These are phyloP conservation scores for Epichloe sp. DNA, from an alignment of 2,329 filamentous ascomycete species.

Conservation along the genomic window DNA sequence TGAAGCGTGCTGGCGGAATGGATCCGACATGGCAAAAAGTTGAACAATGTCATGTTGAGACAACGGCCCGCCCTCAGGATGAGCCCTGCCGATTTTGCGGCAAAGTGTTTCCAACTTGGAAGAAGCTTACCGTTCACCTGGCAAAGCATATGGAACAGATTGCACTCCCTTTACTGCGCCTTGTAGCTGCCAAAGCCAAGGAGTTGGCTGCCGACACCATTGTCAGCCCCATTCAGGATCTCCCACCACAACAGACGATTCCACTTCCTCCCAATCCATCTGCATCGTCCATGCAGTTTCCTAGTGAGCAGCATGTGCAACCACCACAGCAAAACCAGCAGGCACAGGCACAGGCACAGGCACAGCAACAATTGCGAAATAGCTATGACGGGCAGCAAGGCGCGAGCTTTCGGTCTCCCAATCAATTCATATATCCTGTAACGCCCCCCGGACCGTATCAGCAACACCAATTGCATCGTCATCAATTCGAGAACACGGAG, in stretches of 20 bases:
- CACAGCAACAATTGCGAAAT: not conserved
- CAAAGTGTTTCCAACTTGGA: conserved; percentile 71
- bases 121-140: conserved; percentile 85
- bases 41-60: conserved; percentile 63
- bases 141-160: conserved; percentile 92
- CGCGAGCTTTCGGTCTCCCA: conserved; percentile 8
- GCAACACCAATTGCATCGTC: conserved; percentile 13
- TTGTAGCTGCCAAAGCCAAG: conserved; percentile 35
- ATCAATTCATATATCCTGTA: conserved; percentile 14
- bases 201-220: conserved; percentile 47
- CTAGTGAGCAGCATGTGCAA: conserved; percentile 7
- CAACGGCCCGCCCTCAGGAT: conserved; percentile 48
- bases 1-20: conserved; percentile 41
- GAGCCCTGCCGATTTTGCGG: conserved; percentile 84
- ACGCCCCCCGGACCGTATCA: conserved; percentile 15
- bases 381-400: not conserved
- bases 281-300: conserved; percentile 12
- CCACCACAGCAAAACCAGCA: conserved; percentile 11
- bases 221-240: conserved; percentile 54
- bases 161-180: conserved; percentile 61
- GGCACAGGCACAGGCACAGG: not conserved
- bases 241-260: conserved; percentile 27
- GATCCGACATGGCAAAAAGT: conserved; percentile 67
- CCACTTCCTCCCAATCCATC: conserved; percentile 12
- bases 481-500: conserved; percentile 15